Evolutionary conservation across 2,329 filamentous ascomycete genomes (phyloP), one percentile per base, ranked within the genome.

Genomic region (Pseudogymnoascus sp.): DNA sequence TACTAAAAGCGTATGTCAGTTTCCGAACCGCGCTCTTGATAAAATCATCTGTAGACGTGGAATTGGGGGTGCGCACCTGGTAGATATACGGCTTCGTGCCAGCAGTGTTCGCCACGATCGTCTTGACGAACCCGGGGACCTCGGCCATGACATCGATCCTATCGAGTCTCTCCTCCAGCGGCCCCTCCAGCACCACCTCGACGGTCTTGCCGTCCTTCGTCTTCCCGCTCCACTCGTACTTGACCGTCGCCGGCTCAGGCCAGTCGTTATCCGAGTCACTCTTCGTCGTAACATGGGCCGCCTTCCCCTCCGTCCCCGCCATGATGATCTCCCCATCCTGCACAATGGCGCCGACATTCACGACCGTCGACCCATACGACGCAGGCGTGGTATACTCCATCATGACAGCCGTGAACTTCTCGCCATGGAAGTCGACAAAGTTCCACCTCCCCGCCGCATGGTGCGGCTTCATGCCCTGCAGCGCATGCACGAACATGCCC

Each of bases 391-490:
- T 96, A 76, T 87, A 99, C 76, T 97, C 90, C 95, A 99, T 99
- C 80, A 97, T 81, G 68, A 96, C 78, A 28, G 93, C 93, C 28
- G 93, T 95, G 78, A 91, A 89, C 19, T 82, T 91, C 21, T 91
- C 88, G 13, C 90, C 88, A 75, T 97, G 93, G 80, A 96, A 96
- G 78, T 93, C 86, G 76, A 85, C 82, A 79, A 97, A 99, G 78
- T 95, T 96, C 95, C 95, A 99, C 67, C 84, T 86, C 31, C 90
- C 87, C 66, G 93, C 93, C 65, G 92, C 90, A 75, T 99, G 96
- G 76, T 99, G 95, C 42, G 95, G 95, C 83, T 99, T 99, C 93
- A 97, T 97, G 75, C 93, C 95, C 79, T 97, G 95, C 63, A 97
- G 79, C 42, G 91, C 93, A 75, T 95, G 89, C 68, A 88, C 82